Evolutionary conservation across 2,329 filamentous ascomycete species (phyloP), one percentile per base, ranked within the genome.

Genomic region (Penicillium sp.): DNA sequence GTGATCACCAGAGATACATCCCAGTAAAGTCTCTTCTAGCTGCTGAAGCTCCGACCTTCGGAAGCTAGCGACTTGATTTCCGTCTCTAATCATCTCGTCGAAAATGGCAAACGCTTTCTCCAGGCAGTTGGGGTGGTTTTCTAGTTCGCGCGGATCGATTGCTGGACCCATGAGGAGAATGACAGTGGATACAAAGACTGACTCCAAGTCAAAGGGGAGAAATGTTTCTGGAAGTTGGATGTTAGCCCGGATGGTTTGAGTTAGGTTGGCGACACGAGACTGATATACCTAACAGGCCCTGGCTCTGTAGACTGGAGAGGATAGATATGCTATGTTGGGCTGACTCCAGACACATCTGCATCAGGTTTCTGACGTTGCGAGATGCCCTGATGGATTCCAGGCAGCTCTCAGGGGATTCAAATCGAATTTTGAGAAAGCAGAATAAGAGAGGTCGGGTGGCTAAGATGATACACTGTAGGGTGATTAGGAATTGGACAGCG

Each of bases 181-280:
- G n/a, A 75, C 64, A 1, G 69, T 72, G 0, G 75, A 74, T 0
- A 74, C 68, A 12, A 75, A 77, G 0, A 74, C 59, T 0, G 73
- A 64, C 35, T 78, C 75, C 0, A 77, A 65, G 48, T 78, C 75
- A 42, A 76, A 77, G 0, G 75, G 74, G 0, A 79, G 67, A 50
- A 78, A 78, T 0, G 70, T 74, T 59, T 78, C 75, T 78, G 12
- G 0, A 12, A 10, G 3, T 3, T 0, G 35, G 14, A 44, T 35
- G 56, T 55, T 31, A 49, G 38, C 18, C 14, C 19, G 3, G 4
- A n/a, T n/a, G n/a, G 10, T 12, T 4, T 1, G n/a, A 28, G 27
- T 2, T 19, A 13, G 25, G 10, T 10, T 25, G 16, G 3, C 13
- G 10, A 12, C 9, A 0, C 2, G 25, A 19, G 50, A 7, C 46